Evolutionary conservation across 768 basidiomycete genomes (phyloP).

Genomic region (Mycena rosella): DNA sequence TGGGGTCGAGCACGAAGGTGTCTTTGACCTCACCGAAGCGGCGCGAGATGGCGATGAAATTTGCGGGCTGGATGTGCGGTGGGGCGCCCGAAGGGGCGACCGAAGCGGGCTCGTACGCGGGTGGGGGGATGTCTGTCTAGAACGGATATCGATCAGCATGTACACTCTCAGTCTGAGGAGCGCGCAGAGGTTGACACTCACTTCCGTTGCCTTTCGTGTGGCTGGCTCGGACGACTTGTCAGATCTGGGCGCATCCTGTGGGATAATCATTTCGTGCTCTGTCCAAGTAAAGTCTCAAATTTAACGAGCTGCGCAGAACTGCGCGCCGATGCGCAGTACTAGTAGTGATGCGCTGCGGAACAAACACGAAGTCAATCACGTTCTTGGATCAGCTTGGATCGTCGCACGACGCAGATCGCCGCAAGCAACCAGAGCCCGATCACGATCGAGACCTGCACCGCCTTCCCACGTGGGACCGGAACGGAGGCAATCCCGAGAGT

Average conservation of each 20-base stretch:
- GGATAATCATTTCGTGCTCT: conserved; percentile 7
- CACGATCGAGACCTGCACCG: neutral
- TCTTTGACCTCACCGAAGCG: conserved; percentile 29
- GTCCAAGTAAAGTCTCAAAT: neutral
- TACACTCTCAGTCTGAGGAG: no score
- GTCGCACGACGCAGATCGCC: no score
- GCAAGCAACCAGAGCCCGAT: neutral
- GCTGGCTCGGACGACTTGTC: neutral
- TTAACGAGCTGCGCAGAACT: no score
- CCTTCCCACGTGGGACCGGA: neutral
- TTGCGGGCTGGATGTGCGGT: conserved; percentile 13
- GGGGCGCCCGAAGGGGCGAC: neutral
- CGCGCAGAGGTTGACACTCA: neutral
- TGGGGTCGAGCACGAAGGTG: conserved; percentile 31
- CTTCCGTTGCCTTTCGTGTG: neutral
- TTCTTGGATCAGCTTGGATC: no score
- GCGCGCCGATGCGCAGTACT: neutral
- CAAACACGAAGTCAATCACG: no score
- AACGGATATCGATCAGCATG: no score
- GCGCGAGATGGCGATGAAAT: conserved; percentile 17
- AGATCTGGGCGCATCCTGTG: conserved; percentile 1
- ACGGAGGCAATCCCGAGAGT: neutral
- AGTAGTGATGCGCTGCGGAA: no score
- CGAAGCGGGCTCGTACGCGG: conserved; percentile 19
- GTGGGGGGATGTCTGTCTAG: conserved; percentile 1